Evolutionary conservation across 768 basidiomycete species (phyloP).

Genomic region (Suillus americanus): DNA sequence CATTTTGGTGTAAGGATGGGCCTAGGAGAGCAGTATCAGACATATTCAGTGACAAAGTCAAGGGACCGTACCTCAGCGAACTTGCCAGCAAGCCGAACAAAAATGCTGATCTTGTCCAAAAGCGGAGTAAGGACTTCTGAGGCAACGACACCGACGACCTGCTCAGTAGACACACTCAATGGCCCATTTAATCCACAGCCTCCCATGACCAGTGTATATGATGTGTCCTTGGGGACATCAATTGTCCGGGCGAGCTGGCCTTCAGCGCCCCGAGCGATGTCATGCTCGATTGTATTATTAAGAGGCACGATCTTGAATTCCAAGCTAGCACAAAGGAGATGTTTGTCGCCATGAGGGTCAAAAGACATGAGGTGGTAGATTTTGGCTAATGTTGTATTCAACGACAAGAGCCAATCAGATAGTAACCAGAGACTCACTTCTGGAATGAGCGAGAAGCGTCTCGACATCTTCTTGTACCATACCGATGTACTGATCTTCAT

Average conservation of each 20-base stretch:
- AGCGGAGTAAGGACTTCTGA: slow-evolving; percentile 7
- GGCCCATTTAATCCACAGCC: background rate
- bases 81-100: slow-evolving; percentile 4
- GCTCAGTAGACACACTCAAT: background rate
- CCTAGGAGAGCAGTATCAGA: slow-evolving; percentile 5
- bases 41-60: background rate
- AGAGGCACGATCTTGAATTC: background rate
- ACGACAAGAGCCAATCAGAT: background rate
- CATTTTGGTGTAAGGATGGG: slow-evolving; percentile 16
- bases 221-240: too few relatives aligned
- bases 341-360: background rate
- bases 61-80: slow-evolving; percentile 6
- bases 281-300: background rate
- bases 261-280: background rate
- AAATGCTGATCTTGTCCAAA: slow-evolving; percentile 10
- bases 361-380: background rate
- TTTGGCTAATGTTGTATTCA: background rate
- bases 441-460: slow-evolving; percentile 1
- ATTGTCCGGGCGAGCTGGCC: background rate
- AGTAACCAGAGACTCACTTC: background rate
- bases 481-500: slow-evolving; percentile 9
- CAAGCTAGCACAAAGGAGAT: background rate
- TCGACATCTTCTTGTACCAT: slow-evolving; percentile 4
- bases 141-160: background rate
- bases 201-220: background rate